These are phyloP conservation scores for Botrytis byssoidea DNA, from an alignment of 2,329 filamentous ascomycete species.

Conservation along the genomic window DNA sequence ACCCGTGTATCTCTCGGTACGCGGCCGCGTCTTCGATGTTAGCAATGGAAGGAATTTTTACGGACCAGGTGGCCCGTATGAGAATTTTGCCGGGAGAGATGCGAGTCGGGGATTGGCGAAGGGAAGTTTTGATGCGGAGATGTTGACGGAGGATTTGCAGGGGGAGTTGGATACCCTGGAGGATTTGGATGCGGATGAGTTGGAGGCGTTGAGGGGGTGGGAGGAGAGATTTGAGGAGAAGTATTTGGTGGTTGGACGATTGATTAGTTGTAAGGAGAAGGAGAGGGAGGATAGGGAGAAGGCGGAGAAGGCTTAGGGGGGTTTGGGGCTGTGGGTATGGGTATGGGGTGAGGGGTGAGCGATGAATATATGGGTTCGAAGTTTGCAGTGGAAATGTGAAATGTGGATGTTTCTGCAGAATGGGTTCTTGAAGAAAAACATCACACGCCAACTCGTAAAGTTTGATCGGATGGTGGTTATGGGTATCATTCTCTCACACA, in stretches of 20 bases:
- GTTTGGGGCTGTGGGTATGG: background rate
- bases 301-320: slow-evolving; percentile 2
- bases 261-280: slow-evolving; percentile 66
- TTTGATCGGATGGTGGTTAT: background rate
- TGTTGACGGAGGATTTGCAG: slow-evolving; percentile 89
- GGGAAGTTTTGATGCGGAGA: slow-evolving; percentile 90
- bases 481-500: background rate
- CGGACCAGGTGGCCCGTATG: slow-evolving; percentile 90
- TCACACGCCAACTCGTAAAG: background rate
- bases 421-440: background rate
- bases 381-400: background rate
- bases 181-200: slow-evolving; percentile 70
- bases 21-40: slow-evolving; percentile 89
- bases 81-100: slow-evolving; percentile 93
- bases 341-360: background rate
- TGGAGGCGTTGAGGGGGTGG: slow-evolving; percentile 85
- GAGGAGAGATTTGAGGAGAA: slow-evolving; percentile 92
- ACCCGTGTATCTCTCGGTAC: slow-evolving; percentile 88
- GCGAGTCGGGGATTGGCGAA: slow-evolving; percentile 83
- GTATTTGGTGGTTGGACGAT: slow-evolving; percentile 88
- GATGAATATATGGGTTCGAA: background rate
- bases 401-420: background rate
- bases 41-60: slow-evolving; percentile 87
- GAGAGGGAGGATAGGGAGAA: slow-evolving; percentile 42
- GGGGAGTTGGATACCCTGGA: slow-evolving; percentile 76